A percentile compares a stretch with the other conserved stretches of the same genome.
These are phyloP conservation scores for Fusarium drepaniforme DNA, from an alignment of 2,329 filamentous ascomycete species.

Conservation along the genomic window DNA sequence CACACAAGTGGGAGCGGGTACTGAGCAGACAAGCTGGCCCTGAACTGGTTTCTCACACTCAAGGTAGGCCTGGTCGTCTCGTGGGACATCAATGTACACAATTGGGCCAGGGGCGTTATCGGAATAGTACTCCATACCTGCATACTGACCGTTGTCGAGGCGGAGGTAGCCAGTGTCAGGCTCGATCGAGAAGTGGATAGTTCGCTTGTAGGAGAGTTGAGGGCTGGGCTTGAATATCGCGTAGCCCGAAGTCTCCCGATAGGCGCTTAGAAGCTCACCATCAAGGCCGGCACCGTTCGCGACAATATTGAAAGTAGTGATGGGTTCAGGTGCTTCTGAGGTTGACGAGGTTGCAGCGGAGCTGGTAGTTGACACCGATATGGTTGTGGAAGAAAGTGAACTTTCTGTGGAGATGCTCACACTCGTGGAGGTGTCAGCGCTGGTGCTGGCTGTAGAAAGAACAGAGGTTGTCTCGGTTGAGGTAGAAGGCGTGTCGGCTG, in stretches of 20 bases:
- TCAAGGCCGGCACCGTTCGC: too few species aligned
- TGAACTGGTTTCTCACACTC: not conserved
- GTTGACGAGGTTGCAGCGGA: not conserved
- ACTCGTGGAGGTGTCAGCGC: not conserved
- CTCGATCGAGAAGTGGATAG: too few species aligned
- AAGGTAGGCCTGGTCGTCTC: not conserved
- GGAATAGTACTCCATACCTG: too few species aligned
- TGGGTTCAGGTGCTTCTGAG: not conserved
- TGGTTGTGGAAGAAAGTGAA: not conserved
- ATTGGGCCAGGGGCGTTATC: too few species aligned
- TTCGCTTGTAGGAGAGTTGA: too few species aligned
- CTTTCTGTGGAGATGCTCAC: not conserved
- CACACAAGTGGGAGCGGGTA: not conserved
- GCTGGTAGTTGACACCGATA: not conserved
- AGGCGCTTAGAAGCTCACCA: too few species aligned
- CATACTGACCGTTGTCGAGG: too few species aligned
- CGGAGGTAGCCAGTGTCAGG: too few species aligned
- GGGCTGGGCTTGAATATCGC: too few species aligned
- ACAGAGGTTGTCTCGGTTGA: not conserved
- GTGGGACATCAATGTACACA: too few species aligned
- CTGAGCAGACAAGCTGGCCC: not conserved
- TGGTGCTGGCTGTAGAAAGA: not conserved
- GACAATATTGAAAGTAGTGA: not conserved
- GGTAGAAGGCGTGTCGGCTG: too few species aligned
- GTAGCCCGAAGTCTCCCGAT: too few species aligned